These are phyloP conservation scores for Auricularia cornea DNA, from an alignment of 768 basidiomycete genomes.

Conservation along the genomic window DNA sequence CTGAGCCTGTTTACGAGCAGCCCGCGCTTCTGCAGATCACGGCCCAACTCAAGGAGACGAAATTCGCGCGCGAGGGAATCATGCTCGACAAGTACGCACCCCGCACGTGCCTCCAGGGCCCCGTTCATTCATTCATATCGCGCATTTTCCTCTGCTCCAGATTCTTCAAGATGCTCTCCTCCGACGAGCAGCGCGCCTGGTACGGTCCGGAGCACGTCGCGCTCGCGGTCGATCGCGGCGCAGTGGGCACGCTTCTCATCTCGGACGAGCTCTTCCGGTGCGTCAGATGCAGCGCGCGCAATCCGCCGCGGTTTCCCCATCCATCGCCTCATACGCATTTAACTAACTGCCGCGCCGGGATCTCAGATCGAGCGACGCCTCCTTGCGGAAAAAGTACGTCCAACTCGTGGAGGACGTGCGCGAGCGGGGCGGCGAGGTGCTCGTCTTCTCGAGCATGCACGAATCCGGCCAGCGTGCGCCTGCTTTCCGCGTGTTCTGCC, in stretches of 20 bases:
- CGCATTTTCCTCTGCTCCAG: conserved; percentile 30
- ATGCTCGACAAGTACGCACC: conserved; percentile 70
- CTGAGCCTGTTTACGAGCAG: not conserved
- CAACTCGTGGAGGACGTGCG: conserved; percentile 81
- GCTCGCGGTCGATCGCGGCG: conserved; percentile 86
- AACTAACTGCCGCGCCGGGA: not conserved
- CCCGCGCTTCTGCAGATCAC: conserved; percentile 46
- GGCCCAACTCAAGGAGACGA: conserved; percentile 81
- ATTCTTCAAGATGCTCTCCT: conserved; percentile 96
- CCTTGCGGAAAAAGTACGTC: conserved; percentile 75
- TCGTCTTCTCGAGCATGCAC: conserved; percentile 99
- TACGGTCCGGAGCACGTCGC: conserved; percentile 94
- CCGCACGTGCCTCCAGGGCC: not conserved
- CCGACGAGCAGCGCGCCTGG: conserved; percentile 95
- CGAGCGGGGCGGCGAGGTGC: conserved; percentile 81
- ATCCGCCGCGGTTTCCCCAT: not conserved
- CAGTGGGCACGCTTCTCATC: conserved; percentile 88
- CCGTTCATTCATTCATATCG: not conserved
- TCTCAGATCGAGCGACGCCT: conserved; percentile 69
- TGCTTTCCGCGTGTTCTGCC: not conserved
- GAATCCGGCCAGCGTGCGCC: conserved; percentile 92
- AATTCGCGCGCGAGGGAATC: conserved; percentile 90
- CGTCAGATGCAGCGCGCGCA: conserved; percentile 10
- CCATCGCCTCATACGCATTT: not conserved
- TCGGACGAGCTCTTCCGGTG: conserved; percentile 92